A percentile compares a stretch with the other conserved stretches of the same genome.
These are phyloP conservation scores for Aspergillus aculeatinus DNA, from an alignment of 2,329 filamentous ascomycete genomes.

Conservation along the genomic window DNA sequence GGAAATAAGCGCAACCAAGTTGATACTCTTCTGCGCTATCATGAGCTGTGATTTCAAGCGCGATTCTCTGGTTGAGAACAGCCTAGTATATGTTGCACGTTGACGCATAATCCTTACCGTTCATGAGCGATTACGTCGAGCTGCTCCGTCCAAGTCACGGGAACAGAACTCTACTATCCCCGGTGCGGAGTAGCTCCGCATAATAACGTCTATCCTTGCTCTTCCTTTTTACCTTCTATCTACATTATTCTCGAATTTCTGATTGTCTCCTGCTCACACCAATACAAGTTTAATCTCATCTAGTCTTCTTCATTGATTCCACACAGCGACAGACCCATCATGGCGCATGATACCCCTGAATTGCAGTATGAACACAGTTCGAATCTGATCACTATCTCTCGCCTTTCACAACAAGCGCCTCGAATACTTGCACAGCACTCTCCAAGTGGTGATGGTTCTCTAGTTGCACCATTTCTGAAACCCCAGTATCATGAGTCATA, in stretches of 20 bases:
- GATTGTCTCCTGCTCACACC: neutral
- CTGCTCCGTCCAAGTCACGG: conserved; percentile 6
- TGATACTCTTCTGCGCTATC: neutral
- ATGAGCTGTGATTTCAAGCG: neutral
- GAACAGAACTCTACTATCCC: neutral
- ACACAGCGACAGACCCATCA: neutral
- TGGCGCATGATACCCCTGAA: conserved; percentile 18
- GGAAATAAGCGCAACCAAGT: neutral
- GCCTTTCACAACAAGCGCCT: conserved; percentile 44
- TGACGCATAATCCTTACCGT: too few relatives aligned
- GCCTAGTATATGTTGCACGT: neutral
- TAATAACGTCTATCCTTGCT: too few relatives aligned
- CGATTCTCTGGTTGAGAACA: too few relatives aligned
- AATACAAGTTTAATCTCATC: too few relatives aligned
- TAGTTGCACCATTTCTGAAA: conserved; percentile 39
- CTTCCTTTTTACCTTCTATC: too few relatives aligned
- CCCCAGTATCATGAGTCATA: conserved; percentile 77
- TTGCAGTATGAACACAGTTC: conserved; percentile 27
- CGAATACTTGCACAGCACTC: conserved; percentile 45
- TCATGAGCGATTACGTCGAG: conserved; percentile 3
- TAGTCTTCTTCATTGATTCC: too few relatives aligned
- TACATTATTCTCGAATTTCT: neutral
- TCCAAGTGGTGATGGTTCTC: conserved; percentile 45
- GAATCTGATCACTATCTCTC: conserved; percentile 49
- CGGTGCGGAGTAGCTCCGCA: too few relatives aligned